These are phyloP conservation scores for Penicillium argentinense DNA, from an alignment of 495 filamentous ascomycete species.

Conservation along the genomic window DNA sequence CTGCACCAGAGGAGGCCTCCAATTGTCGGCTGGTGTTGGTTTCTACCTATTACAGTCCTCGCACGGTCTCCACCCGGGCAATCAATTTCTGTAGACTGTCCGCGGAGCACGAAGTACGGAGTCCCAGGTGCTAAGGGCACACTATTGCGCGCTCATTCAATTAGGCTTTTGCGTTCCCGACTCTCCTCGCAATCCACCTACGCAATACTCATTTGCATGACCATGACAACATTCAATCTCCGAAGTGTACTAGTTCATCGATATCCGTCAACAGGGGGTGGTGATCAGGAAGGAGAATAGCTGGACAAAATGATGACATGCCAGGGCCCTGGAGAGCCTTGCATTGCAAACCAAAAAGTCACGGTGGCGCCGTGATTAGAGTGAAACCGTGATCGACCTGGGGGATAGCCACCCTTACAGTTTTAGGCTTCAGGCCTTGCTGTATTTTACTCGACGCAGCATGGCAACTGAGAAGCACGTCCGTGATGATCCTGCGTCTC, in stretches of 20 bases:
- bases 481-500: background rate
- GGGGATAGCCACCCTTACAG: conserved; percentile 10
- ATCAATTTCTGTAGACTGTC: background rate
- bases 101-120: too few relatives aligned
- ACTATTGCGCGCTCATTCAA: background rate
- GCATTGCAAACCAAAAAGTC: conserved; percentile 8
- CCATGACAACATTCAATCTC: too few relatives aligned
- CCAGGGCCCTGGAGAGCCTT: conserved; percentile 12
- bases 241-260: too few relatives aligned
- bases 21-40: conserved; percentile 3
- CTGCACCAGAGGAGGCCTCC: too few relatives aligned
- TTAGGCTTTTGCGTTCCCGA: background rate
- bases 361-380: conserved; percentile 3
- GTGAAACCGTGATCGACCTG: conserved; percentile 11
- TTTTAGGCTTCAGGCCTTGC: background rate
- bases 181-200: background rate
- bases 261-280: too few relatives aligned
- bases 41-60: conserved; percentile 2
- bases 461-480: background rate
- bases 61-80: background rate
- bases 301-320: conserved; percentile 4
- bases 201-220: too few relatives aligned
- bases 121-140: background rate
- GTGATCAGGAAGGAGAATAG: too few relatives aligned
- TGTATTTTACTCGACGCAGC: background rate